Evolutionary conservation across 192 early-diverging fungal genomes (phyloP).

Genomic region (Backusella mclennaniae): DNA sequence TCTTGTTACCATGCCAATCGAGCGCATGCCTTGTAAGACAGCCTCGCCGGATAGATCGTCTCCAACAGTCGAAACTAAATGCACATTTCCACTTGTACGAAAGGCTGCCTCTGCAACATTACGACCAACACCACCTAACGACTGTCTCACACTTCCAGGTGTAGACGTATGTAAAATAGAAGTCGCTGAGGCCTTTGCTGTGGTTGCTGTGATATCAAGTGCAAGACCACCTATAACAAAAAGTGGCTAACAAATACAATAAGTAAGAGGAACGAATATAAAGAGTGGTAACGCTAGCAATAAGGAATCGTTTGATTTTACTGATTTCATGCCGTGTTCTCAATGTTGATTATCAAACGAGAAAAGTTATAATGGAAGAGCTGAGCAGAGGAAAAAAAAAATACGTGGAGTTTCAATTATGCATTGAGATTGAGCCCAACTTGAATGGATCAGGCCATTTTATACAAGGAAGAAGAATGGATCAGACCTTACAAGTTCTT

Average conservation of each 20-base stretch:
- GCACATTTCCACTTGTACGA: constrained; percentile 54
- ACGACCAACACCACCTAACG: constrained; percentile 87
- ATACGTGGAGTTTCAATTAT: no score
- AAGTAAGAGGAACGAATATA: not conserved
- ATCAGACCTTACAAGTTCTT: no score
- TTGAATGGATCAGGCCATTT: no score
- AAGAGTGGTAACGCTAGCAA: not conserved
- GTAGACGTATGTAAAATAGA: constrained; percentile 61
- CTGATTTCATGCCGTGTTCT: not conserved
- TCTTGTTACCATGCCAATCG: constrained; percentile 53
- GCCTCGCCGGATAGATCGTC: constrained; percentile 63
- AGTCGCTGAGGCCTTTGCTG: not conserved
- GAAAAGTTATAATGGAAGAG: not conserved
- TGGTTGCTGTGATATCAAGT: constrained; percentile 76
- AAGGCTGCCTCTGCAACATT: constrained; percentile 86
- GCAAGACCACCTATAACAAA: constrained; percentile 87
- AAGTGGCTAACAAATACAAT: not conserved
- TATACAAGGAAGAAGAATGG: no score
- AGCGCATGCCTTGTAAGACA: constrained; percentile 51
- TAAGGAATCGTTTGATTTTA: not conserved
- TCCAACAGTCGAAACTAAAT: constrained; percentile 70
- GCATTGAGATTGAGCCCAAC: no score
- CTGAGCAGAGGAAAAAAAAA: not conserved
- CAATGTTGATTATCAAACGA: not conserved
- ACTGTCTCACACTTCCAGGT: constrained; percentile 63